A percentile compares a stretch with the other conserved stretches of the same genome.
Evolutionary conservation across 2,329 filamentous ascomycete species (phyloP).

Genomic region (Phaeomoniella chlamydospora): DNA sequence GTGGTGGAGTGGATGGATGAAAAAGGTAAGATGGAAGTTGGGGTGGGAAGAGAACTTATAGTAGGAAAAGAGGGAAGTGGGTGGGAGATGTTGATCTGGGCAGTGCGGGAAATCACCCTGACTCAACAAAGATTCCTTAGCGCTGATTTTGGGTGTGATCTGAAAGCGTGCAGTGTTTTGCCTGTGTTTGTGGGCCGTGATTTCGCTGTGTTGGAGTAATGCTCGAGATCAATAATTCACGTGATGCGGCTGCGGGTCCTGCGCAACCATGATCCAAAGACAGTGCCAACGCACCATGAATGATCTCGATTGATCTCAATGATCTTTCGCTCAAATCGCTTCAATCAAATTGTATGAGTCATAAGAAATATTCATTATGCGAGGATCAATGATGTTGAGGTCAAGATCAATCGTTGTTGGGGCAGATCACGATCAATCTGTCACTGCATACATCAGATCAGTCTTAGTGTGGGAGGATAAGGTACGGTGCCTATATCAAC

Average conservation of each 20-base stretch:
- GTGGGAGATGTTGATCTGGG: constrained; percentile 9
- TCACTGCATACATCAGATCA: background rate
- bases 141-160: constrained; percentile 3
- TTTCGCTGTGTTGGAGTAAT: background rate
- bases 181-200: background rate
- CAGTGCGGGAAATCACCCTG: constrained; percentile 3
- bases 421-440: background rate
- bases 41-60: constrained; percentile 25
- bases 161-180: background rate
- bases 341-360: background rate
- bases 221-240: too few relatives aligned
- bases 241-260: too few relatives aligned
- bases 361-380: background rate
- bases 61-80: constrained; percentile 15
- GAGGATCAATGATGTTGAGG: background rate
- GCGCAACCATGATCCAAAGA: too few relatives aligned
- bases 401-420: background rate
- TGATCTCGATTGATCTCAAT: background rate
- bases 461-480: background rate
- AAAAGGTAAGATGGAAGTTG: constrained; percentile 17
- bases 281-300: background rate
- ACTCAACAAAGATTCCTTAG: constrained; percentile 8
- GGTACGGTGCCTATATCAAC: background rate
- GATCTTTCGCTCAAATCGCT: background rate
- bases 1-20: constrained; percentile 12